A percentile compares a stretch with the other conserved stretches of the same genome.
phyloP scores from a whole-genome alignment of 768 basidiomycete genomes.

The Lentinula raphanica region DNA sequence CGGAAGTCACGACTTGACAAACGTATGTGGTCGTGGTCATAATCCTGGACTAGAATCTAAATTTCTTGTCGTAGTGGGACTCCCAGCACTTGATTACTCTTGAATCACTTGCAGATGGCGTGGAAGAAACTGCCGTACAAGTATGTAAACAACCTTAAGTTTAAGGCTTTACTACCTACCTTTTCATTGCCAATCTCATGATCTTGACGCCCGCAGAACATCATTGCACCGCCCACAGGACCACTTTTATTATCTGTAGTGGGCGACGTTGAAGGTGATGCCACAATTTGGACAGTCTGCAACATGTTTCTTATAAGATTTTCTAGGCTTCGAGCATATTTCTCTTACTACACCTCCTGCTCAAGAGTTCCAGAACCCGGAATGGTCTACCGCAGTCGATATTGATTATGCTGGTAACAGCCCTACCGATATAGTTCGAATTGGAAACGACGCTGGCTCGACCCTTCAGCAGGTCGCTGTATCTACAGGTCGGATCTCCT shows the following conservation, averaged over 20 bases:
- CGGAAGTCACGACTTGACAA: conserved; percentile 50
- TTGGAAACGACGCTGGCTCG: conserved; percentile 45
- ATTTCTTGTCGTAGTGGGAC: conserved; percentile 42
- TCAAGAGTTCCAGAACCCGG: conserved; percentile 26
- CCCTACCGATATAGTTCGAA: conserved; percentile 32
- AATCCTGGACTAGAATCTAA: not conserved
- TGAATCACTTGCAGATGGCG: conserved; percentile 55
- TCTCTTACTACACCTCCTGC: conserved; percentile 27
- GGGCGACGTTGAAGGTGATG: conserved; percentile 47
- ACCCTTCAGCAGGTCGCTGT: conserved; percentile 52
- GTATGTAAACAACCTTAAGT: conserved; percentile 15
- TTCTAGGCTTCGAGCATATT: conserved; percentile 32
- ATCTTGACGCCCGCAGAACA: conserved; percentile 9
- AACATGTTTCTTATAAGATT: no score
- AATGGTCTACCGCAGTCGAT: conserved; percentile 31
- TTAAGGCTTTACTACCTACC: no score
- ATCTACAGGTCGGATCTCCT: conserved; percentile 31
- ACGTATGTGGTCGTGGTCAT: conserved; percentile 16
- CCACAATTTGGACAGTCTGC: no score
- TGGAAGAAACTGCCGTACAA: conserved; percentile 59
- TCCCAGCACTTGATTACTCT: conserved; percentile 52
- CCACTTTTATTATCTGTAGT: conserved; percentile 52
- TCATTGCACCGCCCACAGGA: conserved; percentile 61
- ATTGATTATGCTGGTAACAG: conserved; percentile 39
- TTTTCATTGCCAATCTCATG: not conserved